Percentiles rank a stretch among this genome's conserved stretches.
phyloP scores from a whole-genome alignment of 441 rosid species.

The Populus tomentosa region DNA sequence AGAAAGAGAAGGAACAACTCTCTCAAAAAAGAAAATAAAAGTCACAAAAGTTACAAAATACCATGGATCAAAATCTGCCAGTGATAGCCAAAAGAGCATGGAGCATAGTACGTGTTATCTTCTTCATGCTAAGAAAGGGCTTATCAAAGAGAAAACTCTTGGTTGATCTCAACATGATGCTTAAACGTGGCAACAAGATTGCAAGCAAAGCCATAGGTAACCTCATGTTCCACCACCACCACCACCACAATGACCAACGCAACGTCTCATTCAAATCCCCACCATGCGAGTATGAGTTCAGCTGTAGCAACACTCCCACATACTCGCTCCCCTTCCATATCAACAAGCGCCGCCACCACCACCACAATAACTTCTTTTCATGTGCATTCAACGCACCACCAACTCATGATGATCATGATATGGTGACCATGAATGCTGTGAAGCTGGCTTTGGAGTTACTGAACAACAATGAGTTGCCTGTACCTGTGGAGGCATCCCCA shows the following conservation, averaged over 20 bases:
- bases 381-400: conserved; percentile 60
- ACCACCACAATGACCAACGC: conserved; percentile 33
- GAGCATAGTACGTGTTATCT: conserved; percentile 51
- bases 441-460: conserved; percentile 56
- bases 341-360: conserved; percentile 33
- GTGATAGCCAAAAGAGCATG: conserved; percentile 51
- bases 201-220: conserved; percentile 62
- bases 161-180: conserved; percentile 60
- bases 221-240: conserved; percentile 57
- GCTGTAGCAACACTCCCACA: conserved; percentile 84
- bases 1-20: background rate
- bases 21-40: background rate
- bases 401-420: conserved; percentile 47
- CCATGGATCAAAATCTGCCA: conserved; percentile 58
- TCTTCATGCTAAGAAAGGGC: conserved; percentile 70
- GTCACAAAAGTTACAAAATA: conserved; percentile 15
- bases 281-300: conserved; percentile 74
- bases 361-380: conserved; percentile 32
- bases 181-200: conserved; percentile 71
- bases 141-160: conserved; percentile 62
- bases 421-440: conserved; percentile 29
- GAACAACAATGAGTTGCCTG: conserved; percentile 21
- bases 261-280: conserved; percentile 14
- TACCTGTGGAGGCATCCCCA: conserved; percentile 52
- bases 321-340: conserved; percentile 37